These are phyloP conservation scores for Physcomitrium patens DNA, from an alignment of 225 moss, liverwort and hornwort genomes.

Conservation along the genomic window DNA sequence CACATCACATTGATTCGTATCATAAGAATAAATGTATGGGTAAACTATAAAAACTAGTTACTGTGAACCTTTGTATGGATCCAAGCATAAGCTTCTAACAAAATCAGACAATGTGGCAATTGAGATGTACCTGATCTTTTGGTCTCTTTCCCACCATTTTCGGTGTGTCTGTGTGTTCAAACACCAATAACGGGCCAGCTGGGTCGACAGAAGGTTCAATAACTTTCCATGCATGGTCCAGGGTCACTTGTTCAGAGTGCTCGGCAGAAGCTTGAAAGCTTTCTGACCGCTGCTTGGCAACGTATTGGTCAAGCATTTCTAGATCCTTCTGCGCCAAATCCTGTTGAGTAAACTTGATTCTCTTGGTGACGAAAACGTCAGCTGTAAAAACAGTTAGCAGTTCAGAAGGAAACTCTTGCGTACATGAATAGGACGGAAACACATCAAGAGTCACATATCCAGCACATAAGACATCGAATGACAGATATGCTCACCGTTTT, in stretches of 20 bases:
- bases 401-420: conserved; percentile 17
- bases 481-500: conserved; percentile 34
- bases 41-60: neutral
- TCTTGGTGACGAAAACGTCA: conserved; percentile 42
- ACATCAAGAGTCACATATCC: neutral
- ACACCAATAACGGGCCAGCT: conserved; percentile 29
- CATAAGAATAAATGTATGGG: neutral
- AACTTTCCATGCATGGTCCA: conserved; percentile 30
- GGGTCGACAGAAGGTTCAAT: conserved; percentile 26
- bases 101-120: neutral
- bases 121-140: conserved; percentile 51
- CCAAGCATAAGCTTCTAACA: neutral
- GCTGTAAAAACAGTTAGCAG: conserved; percentile 34
- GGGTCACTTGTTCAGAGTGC: conserved; percentile 37
- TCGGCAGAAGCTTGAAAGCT: conserved; percentile 26
- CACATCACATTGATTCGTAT: neutral
- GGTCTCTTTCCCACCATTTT: conserved; percentile 48
- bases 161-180: conserved; percentile 32
- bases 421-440: neutral
- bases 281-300: conserved; percentile 44
- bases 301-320: conserved; percentile 62
- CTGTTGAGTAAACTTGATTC: conserved; percentile 55
- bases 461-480: neutral
- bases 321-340: conserved; percentile 64
- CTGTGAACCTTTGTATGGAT: neutral